These are phyloP conservation scores for Seiridium cupressi DNA, from an alignment of 2,329 filamentous ascomycete species.

Conservation along the genomic window DNA sequence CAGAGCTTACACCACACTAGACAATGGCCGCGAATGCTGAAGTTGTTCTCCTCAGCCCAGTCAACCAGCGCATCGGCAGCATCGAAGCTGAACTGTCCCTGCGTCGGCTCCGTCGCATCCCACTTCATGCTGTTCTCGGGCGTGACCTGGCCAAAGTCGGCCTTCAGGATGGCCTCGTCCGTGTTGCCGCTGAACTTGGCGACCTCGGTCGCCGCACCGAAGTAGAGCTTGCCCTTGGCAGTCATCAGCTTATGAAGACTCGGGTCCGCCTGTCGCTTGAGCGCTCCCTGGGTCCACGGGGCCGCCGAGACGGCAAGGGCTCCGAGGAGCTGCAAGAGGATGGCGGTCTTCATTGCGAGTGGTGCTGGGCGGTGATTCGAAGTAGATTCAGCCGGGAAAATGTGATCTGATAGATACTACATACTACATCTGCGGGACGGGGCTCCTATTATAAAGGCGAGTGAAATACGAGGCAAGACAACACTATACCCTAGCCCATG, in stretches of 20 bases:
- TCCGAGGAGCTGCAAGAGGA: not conserved
- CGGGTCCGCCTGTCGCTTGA: not conserved
- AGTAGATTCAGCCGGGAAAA: too few species aligned
- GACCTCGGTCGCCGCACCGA: slow-evolving; percentile 57
- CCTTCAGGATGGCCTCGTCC: slow-evolving; percentile 54
- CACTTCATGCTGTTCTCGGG: slow-evolving; percentile 72
- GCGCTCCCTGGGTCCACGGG: not conserved
- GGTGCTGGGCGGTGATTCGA: not conserved
- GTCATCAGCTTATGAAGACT: slow-evolving; percentile 53
- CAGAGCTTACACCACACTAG: slow-evolving; percentile 61
- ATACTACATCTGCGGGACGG: too few species aligned
- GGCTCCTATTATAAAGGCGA: too few species aligned
- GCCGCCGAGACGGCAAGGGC: not conserved
- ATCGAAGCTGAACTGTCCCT: slow-evolving; percentile 54
- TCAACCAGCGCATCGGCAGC: slow-evolving; percentile 59
- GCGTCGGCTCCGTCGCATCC: slow-evolving; percentile 44
- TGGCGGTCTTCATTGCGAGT: not conserved
- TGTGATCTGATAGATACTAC: too few species aligned
- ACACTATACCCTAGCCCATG: too few species aligned
- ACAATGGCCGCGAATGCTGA: slow-evolving; percentile 63
- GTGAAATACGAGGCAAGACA: too few species aligned
- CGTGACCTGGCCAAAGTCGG: slow-evolving; percentile 63
- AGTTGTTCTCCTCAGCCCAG: slow-evolving; percentile 54
- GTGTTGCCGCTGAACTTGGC: slow-evolving; percentile 44
- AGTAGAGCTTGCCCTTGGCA: slow-evolving; percentile 64